phyloP scores from a whole-genome alignment of 2,329 filamentous ascomycete genomes.

The Furcasterigmium furcatum region DNA sequence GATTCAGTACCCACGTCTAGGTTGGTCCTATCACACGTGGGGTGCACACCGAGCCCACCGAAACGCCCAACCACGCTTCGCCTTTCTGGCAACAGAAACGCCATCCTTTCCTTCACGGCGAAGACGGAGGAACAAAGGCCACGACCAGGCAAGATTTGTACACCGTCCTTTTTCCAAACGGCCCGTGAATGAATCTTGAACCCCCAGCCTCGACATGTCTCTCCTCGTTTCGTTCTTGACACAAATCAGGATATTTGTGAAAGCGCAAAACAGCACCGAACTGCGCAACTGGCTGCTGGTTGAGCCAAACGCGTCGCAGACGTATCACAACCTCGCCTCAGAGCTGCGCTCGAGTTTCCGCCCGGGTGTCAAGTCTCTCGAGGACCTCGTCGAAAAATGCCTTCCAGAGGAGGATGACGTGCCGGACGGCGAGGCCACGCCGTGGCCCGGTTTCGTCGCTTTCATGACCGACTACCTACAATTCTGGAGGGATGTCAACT shows the following conservation, averaged over 20 bases:
- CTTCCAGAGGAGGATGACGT: constrained; percentile 65
- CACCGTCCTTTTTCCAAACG: neutral
- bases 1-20: too few relatives aligned
- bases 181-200: neutral
- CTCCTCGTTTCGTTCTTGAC: constrained; percentile 66
- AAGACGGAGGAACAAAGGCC: too few relatives aligned
- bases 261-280: constrained; percentile 58
- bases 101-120: too few relatives aligned
- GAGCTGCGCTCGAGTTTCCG: constrained; percentile 64
- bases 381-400: constrained; percentile 58
- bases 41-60: too few relatives aligned
- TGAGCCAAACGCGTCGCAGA: constrained; percentile 65
- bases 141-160: too few relatives aligned
- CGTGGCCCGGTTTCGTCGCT: constrained; percentile 73
- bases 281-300: constrained; percentile 71
- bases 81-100: too few relatives aligned
- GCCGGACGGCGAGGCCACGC: constrained; percentile 59
- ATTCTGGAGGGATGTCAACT: constrained; percentile 78
- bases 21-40: too few relatives aligned
- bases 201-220: constrained; percentile 40
- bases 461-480: constrained; percentile 80
- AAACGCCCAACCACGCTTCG: too few relatives aligned
- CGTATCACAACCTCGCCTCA: constrained; percentile 64
- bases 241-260: constrained; percentile 60
- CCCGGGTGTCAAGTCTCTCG: constrained; percentile 46